Evolutionary conservation across 139 green algal species (phyloP), one percentile per base, ranked within the genome.

Genomic region (Volvox africanus): DNA sequence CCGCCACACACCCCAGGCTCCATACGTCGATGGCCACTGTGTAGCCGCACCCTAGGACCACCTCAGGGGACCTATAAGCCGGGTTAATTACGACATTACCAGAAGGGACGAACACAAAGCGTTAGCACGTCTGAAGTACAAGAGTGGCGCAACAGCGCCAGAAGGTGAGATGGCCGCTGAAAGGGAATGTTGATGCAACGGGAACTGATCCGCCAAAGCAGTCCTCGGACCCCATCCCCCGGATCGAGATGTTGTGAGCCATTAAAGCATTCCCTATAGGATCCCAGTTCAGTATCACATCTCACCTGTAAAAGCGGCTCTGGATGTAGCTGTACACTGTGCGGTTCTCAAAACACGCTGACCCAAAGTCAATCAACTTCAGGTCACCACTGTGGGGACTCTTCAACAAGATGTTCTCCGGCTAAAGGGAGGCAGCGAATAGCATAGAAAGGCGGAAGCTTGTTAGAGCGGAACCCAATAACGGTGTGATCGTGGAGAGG

Each of bases 291-390:
- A n/a, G 26, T 21, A n/a, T 6, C 20, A 35, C 71, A 14, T 30
- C 1, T 35, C 86, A 86, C 85, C 78, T 80, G 78, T 87, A 91
- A 65, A 99, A 99, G 37, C 98, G 94, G 82, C 90, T 97, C 95
- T 99, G 98, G 82, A 99, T 99, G 96, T 99, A 99, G 26, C 94
- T 96, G 94, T 99, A 99, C 62, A 99, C 96, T 11, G 97, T 99
- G 76, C 95, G 95, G 80, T 95, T 94, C 92, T 98, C 96, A 84
- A 99, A 99, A 96, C 98, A 99, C 2, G 98, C 97, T 1, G 93
- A 97, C 18, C 98, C 98, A 94, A 99, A 99, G 94, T 99, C 98
- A 79, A 99, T 99, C 62, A 99, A 90, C 92, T 99, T 99, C 83
- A 99, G 96, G 1, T 97, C 95, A 30, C 95, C 96, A 75, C 88